phyloP scores from a whole-genome alignment of 805 yeast species.

The Lipomyces spencermartinsiae region DNA sequence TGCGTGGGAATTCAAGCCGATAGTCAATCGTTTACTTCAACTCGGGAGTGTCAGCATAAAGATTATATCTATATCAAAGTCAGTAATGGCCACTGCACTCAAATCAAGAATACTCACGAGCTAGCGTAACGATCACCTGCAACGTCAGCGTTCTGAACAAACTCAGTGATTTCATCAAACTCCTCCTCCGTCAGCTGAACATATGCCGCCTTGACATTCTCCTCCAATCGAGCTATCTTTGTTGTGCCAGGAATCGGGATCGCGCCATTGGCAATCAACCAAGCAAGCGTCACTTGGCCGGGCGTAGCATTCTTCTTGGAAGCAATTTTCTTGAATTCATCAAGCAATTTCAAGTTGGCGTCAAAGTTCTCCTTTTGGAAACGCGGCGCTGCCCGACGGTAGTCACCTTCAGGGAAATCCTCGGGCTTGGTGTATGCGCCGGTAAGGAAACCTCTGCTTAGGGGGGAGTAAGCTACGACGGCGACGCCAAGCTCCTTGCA shows the following conservation, averaged over 20 bases:
- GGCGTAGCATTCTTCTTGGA: slow-evolving; percentile 54
- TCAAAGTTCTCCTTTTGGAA: slow-evolving; percentile 63
- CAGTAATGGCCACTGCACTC: background rate
- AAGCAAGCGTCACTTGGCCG: slow-evolving; percentile 74
- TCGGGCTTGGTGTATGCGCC: slow-evolving; percentile 58
- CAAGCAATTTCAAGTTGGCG: slow-evolving; percentile 58
- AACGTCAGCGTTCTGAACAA: slow-evolving; percentile 16
- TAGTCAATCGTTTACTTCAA: background rate
- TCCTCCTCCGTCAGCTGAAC: slow-evolving; percentile 19
- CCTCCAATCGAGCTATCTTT: slow-evolving; percentile 62
- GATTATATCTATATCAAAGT: background rate
- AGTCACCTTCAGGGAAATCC: slow-evolving; percentile 61
- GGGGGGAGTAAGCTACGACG: slow-evolving; percentile 80
- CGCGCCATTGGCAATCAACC: slow-evolving; percentile 58
- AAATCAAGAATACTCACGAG: background rate
- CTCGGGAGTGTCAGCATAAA: slow-evolving; percentile 18
- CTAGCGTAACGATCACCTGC: slow-evolving; percentile 21
- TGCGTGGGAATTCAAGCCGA: too few relatives aligned
- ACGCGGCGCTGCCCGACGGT: slow-evolving; percentile 60
- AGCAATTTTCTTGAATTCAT: slow-evolving; percentile 58
- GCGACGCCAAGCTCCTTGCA: slow-evolving; percentile 67
- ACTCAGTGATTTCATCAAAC: slow-evolving; percentile 14
- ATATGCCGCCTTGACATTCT: slow-evolving; percentile 53
- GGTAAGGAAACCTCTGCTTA: slow-evolving; percentile 78
- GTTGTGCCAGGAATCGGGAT: slow-evolving; percentile 84